Evolutionary conservation across 257 asterid genomes (phyloP).

Genomic region (Solanum sejunctum): DNA sequence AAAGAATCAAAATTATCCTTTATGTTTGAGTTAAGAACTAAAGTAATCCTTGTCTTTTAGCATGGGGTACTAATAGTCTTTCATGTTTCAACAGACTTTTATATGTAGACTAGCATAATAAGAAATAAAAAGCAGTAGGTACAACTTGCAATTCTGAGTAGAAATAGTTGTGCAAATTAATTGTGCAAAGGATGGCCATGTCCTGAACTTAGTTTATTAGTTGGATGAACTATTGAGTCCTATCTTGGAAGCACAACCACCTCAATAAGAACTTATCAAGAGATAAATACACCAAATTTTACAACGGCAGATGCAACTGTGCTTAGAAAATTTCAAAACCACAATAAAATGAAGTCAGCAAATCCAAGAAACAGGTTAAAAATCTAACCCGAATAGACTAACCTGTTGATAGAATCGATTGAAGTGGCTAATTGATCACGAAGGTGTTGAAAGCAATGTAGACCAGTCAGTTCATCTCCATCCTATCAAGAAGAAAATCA

Average conservation of each 20-base stretch:
- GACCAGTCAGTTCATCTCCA: slow-evolving; percentile 88
- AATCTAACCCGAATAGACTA: slow-evolving; percentile 14
- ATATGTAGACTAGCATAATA: not conserved
- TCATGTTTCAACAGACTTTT: too few species aligned
- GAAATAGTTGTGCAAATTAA: not conserved
- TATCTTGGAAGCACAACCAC: not conserved
- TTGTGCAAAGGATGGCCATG: not conserved
- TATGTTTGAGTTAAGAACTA: too few species aligned
- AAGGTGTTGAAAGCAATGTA: slow-evolving; percentile 97
- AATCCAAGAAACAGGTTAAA: not conserved
- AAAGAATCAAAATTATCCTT: too few species aligned
- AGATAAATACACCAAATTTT: not conserved
- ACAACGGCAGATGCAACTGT: not conserved
- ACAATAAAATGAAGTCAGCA: not conserved
- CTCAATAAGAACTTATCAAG: not conserved
- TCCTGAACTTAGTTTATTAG: not conserved
- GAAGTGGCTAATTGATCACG: slow-evolving; percentile 76
- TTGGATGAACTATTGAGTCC: not conserved
- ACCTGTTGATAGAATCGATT: slow-evolving; percentile 90
- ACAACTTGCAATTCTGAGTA: not conserved
- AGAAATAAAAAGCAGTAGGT: not conserved
- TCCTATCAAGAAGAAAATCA: slow-evolving; percentile 28
- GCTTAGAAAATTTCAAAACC: not conserved
- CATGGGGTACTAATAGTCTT: too few species aligned
- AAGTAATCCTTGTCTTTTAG: too few species aligned